Evolutionary conservation across 371 early-diverging fungal species (phyloP).

Genomic region (Syncephalastrum monosporum): DNA sequence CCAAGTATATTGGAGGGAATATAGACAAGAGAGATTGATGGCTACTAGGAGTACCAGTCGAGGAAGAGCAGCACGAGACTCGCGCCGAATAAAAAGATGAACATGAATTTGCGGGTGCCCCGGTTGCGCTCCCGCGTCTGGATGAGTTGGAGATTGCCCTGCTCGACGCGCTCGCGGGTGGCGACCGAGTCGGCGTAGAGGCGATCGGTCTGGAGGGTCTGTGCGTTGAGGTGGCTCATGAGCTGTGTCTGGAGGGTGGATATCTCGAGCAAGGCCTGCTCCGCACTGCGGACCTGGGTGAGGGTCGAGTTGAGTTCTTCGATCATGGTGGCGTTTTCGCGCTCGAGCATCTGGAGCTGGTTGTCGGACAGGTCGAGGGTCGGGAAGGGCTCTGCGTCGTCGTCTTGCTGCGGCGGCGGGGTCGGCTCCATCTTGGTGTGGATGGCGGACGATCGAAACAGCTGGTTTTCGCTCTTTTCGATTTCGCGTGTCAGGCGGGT

Average conservation of each 20-base stretch:
- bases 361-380: constrained; percentile 54
- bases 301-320: constrained; percentile 61
- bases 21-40: neutral
- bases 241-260: constrained; percentile 65
- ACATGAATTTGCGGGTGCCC: constrained; percentile 62
- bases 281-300: constrained; percentile 62
- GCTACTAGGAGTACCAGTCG: constrained; percentile 65
- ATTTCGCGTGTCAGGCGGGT: constrained; percentile 47
- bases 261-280: constrained; percentile 68
- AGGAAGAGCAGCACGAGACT: constrained; percentile 67
- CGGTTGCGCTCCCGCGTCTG: constrained; percentile 56
- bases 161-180: constrained; percentile 53
- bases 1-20: neutral
- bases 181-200: constrained; percentile 68
- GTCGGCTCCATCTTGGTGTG: neutral
- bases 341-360: constrained; percentile 58
- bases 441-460: constrained; percentile 8
- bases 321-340: constrained; percentile 61
- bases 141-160: constrained; percentile 59
- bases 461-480: constrained; percentile 52
- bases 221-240: constrained; percentile 62
- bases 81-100: constrained; percentile 59
- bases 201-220: constrained; percentile 67
- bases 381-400: constrained; percentile 10
- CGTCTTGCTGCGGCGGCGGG: constrained; percentile 2